Conservation (phyloP, 2,329 filamentous ascomycete species). For the Celoporthe dispersa region DNA sequence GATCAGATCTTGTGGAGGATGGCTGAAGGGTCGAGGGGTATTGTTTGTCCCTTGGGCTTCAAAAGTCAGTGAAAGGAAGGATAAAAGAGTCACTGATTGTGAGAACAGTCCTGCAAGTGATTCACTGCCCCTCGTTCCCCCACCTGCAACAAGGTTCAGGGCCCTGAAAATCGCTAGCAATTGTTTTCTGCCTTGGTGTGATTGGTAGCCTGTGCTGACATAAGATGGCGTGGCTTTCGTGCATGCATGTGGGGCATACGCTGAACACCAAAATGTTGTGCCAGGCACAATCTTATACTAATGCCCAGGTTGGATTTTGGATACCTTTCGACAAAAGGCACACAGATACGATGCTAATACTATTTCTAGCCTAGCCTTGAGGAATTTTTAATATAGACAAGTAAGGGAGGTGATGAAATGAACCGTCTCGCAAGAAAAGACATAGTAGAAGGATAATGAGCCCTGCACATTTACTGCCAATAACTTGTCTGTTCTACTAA, state of each 20-base stretch:
- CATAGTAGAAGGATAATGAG: background rate
- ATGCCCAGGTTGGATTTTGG: background rate
- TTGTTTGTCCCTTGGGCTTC: background rate
- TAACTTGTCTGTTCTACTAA: background rate
- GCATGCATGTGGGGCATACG: background rate
- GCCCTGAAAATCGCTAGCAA: conserved; percentile 15
- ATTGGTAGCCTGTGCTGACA: conserved; percentile 8
- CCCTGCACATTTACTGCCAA: background rate
- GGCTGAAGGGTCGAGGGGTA: background rate
- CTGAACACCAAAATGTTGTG: background rate
- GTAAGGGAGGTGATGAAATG: background rate
- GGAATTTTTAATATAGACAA: too few relatives aligned
- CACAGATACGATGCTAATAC: background rate
- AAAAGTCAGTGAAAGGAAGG: conserved; percentile 2
- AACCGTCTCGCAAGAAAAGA: background rate
- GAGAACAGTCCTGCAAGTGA: background rate
- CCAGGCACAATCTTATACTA: background rate
- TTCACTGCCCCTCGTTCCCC: conserved; percentile 6
- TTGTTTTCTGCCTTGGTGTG: conserved; percentile 12
- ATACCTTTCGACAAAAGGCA: too few relatives aligned
- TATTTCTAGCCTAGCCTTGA: too few relatives aligned
- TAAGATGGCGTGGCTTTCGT: background rate
- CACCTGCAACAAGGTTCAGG: conserved; percentile 15
- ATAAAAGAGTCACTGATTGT: conserved; percentile 19
- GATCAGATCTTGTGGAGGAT: background rate